Base-by-base conservation (phyloP, 2,329 filamentous ascomycete species). In the Trichoderma asperellum region DNA sequence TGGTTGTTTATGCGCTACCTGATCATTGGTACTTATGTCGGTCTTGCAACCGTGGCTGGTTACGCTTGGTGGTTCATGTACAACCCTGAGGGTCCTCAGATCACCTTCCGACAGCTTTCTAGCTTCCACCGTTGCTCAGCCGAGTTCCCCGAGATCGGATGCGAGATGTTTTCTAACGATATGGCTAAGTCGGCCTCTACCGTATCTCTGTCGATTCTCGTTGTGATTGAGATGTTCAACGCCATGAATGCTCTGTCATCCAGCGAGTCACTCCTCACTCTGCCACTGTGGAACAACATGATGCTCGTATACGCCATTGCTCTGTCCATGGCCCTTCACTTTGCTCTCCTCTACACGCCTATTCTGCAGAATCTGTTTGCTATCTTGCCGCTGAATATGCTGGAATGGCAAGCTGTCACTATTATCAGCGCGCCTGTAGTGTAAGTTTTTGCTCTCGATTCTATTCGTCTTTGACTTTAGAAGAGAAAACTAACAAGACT, bases 11-110 rank as follows among this genome's bases (percentile, higher is more conserved):
- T 98, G 87, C 90, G 96, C 65, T 99, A 99, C 82, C 89, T 99
- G 85, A 90, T 98, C 61, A 96, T 99, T 75, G 96, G 96, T 71
- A 93, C 89, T 10, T 99, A 99, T 73, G 96, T 99, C 70, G 96
- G 96, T 78, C 85, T 93, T 52, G 96, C 96, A 66, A 99, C 96
- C 4, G 96, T 99, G 24, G 94, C 91, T 77, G 96, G 96, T 57
- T 99, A 99, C 78, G 95, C 93, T n/a, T 99, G 96, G 96, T 99
- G 94, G 93, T 99, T 98, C 85, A 94, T 99, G 91, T 97, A 92
- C 85, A 95, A 98, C 83, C 83, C 89, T 10, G 89, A 90, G 73
- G 96, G 96, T 0, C 96, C 96, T 29, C 92, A 97, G 80, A 97
- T 99, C 81, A 89, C 85, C 72, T 97, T 98, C 83, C 91, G 87